A percentile compares a stretch with the other conserved stretches of the same genome.
Conservation (phyloP, 2,329 filamentous ascomycete species). For the Sarocladiaceae sp. region DNA sequence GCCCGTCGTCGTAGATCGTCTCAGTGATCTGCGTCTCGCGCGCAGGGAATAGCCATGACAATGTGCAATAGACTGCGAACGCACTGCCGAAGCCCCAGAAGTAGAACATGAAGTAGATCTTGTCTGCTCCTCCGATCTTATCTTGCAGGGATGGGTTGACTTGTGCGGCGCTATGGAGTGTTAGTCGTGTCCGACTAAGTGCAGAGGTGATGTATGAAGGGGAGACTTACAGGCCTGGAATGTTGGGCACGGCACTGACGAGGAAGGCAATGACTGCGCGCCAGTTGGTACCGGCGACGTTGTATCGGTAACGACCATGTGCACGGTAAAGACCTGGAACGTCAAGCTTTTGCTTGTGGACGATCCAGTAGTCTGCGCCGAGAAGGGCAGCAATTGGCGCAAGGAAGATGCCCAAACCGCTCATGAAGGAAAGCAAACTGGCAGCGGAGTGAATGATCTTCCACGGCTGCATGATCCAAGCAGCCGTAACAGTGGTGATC, state of each 20-base stretch:
- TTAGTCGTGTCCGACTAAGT: too few relatives aligned
- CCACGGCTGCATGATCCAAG: constrained; percentile 61
- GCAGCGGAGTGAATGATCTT: constrained; percentile 57
- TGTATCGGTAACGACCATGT: constrained; percentile 39
- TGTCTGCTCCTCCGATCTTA: not conserved
- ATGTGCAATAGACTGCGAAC: constrained; percentile 10
- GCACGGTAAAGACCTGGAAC: constrained; percentile 30
- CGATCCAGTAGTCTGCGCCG: constrained; percentile 55
- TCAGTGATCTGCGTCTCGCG: constrained; percentile 12
- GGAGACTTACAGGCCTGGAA: constrained; percentile 44
- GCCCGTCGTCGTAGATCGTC: constrained; percentile 11
- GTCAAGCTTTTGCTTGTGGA: constrained; percentile 49
- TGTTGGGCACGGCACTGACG: constrained; percentile 49
- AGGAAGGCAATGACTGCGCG: constrained; percentile 53
- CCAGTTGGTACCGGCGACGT: constrained; percentile 50
- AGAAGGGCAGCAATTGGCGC: constrained; percentile 60
- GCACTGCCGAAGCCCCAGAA: constrained; percentile 12
- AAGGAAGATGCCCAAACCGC: constrained; percentile 55
- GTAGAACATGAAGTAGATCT: constrained; percentile 6
- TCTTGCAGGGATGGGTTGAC: not conserved
- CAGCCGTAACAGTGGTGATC: constrained; percentile 41
- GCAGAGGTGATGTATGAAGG: not conserved
- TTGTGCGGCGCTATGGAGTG: not conserved
- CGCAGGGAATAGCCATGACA: constrained; percentile 15
- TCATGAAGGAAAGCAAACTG: constrained; percentile 62